These are phyloP conservation scores for Populus hybrid DNA, from an alignment of 441 rosid species.

Conservation along the genomic window DNA sequence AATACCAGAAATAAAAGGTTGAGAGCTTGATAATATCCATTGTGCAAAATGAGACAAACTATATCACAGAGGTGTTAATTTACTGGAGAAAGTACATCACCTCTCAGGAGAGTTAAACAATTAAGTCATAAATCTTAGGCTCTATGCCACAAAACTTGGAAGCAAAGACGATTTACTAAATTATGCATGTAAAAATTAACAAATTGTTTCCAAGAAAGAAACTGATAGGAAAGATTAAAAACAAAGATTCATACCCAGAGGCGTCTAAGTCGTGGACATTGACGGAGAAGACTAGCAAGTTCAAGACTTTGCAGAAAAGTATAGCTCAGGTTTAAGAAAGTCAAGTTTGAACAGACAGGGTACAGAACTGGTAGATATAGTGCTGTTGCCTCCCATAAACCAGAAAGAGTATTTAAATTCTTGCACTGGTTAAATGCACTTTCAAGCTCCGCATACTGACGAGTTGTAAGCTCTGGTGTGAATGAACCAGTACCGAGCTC, in stretches of 20 bases:
- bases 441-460: conserved; percentile 37
- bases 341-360: conserved; percentile 41
- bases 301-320: conserved; percentile 48
- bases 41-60: not conserved
- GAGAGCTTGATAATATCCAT: not conserved
- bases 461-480: conserved; percentile 38
- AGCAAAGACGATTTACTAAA: not conserved
- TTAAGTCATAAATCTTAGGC: not conserved
- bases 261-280: conserved; percentile 54
- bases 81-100: not conserved
- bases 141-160: not conserved
- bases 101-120: not conserved
- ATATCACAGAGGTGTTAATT: not conserved
- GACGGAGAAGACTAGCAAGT: conserved; percentile 47
- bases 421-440: conserved; percentile 42
- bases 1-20: not conserved
- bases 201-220: conserved; percentile 7
- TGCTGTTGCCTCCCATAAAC: conserved; percentile 57
- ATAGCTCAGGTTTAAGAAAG: conserved; percentile 67
- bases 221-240: conserved; percentile 2
- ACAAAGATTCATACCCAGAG: conserved; percentile 49
- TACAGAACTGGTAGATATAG: conserved; percentile 44
- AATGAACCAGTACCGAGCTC: conserved; percentile 71
- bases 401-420: conserved; percentile 48
- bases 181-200: not conserved